Evolutionary conservation across 2,329 filamentous ascomycete species (phyloP).

Genomic region (Sporothrix variecibatus): DNA sequence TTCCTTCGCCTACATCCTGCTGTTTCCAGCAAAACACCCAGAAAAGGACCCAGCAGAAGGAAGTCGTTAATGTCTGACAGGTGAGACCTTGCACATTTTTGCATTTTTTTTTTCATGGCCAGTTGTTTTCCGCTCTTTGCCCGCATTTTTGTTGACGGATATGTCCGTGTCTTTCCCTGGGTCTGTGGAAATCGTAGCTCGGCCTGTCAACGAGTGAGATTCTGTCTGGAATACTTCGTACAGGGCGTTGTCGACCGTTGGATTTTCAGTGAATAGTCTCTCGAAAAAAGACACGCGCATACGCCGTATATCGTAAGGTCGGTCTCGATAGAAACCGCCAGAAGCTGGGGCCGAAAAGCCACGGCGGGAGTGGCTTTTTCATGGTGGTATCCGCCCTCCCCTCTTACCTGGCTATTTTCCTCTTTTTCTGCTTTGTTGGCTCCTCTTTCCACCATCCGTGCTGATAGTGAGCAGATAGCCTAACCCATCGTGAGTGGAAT

Average conservation of each 20-base stretch:
- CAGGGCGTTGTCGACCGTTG: not conserved
- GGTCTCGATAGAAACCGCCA: not conserved
- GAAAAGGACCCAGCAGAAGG: not conserved
- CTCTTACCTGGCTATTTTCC: not conserved
- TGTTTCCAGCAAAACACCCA: not conserved
- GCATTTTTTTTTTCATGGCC: not conserved
- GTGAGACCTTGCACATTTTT: not conserved
- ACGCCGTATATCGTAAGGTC: not conserved
- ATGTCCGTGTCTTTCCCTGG: not conserved
- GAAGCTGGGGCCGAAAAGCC: not conserved
- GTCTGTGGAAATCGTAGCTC: not conserved
- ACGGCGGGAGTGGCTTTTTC: constrained; percentile 1
- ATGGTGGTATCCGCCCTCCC: not conserved
- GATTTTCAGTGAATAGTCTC: not conserved
- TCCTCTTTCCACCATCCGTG: constrained; percentile 4
- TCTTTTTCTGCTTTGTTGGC: not conserved
- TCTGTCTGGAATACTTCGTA: not conserved
- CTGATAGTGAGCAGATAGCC: not conserved
- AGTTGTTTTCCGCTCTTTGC: not conserved
- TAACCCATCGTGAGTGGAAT: not conserved
- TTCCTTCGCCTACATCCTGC: constrained; percentile 2
- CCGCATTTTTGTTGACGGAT: not conserved
- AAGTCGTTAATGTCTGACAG: not conserved
- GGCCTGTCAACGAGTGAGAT: not conserved
- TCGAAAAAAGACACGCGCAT: not conserved